Evolutionary conservation across 1,284 basidiomycete genomes (phyloP).

Genomic region (Gomphus bonarii): DNA sequence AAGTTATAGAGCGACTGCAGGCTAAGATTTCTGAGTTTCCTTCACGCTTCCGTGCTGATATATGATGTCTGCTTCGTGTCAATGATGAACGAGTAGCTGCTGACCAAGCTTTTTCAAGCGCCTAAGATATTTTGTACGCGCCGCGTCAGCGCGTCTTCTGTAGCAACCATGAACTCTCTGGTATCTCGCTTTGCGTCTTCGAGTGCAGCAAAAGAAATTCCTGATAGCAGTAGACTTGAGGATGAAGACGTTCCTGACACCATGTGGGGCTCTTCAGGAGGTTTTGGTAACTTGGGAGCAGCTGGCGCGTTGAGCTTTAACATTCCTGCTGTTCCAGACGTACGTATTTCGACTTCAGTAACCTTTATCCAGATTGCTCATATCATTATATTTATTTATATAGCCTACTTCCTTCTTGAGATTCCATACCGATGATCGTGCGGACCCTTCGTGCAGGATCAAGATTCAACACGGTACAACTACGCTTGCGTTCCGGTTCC

Average conservation of each 20-base stretch:
- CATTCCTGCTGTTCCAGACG: slow-evolving; percentile 63
- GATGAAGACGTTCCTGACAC: slow-evolving; percentile 54
- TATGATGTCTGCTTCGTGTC: too few species aligned
- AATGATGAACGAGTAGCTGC: too few species aligned
- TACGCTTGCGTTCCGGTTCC: slow-evolving; percentile 93
- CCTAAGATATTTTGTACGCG: slow-evolving; percentile 11
- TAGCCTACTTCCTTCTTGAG: slow-evolving; percentile 87
- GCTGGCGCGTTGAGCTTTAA: slow-evolving; percentile 62
- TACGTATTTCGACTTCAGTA: slow-evolving; percentile 29
- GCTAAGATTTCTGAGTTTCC: too few species aligned
- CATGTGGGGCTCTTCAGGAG: slow-evolving; percentile 73
- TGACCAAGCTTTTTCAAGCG: too few species aligned
- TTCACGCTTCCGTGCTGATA: too few species aligned
- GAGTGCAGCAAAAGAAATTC: slow-evolving; percentile 37
- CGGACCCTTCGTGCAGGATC: slow-evolving; percentile 88
- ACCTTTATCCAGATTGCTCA: slow-evolving; percentile 6
- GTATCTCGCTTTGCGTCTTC: slow-evolving; percentile 55
- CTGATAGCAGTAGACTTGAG: slow-evolving; percentile 37
- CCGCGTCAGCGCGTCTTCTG: slow-evolving; percentile 40
- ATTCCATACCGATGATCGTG: slow-evolving; percentile 87
- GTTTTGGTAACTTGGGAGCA: slow-evolving; percentile 58
- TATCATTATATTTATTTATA: too few species aligned
- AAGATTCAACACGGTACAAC: slow-evolving; percentile 99
- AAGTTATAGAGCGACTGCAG: too few species aligned
- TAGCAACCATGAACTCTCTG: slow-evolving; percentile 63